Base-by-base conservation (phyloP, 345 rosid species). In the Hibiscus mutabilis region DNA sequence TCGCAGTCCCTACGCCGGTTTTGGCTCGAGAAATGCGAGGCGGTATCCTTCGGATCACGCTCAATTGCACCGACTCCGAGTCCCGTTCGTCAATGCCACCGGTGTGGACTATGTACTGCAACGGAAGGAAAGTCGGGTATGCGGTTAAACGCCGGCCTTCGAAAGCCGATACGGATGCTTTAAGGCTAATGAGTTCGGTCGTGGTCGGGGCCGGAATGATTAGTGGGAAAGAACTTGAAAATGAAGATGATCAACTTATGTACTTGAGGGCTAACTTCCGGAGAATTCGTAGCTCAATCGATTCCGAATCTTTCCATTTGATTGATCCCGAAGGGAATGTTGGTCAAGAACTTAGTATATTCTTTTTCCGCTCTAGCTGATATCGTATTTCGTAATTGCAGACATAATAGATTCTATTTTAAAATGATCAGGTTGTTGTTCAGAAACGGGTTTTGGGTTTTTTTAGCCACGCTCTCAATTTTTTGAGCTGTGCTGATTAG, bases 291-390 rank as follows among this genome's bases (percentile, higher is more conserved):
- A 87, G 89, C 4, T 83, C 89, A 0, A 58, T 79, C 4, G 71
- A 84, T 65, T 84, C 91, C 22, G 88, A 87, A 77, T 83, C 97
- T 67, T 91, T 87, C 51, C 94, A 87, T 77, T 74, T 91, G 84
- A 83, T 88, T 68, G 94, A 88, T 67, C 97, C 92, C 0, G 84
- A 87, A 25, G 89, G 89, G 18, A 82, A 79, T 56, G 82, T 86
- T 3, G 92, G 92, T 19, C 94, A 91, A 78, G 94, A 91, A 78
- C 88, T 91, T 51, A 87, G 97, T 74, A 78, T 89, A 69, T 87
- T 84, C 81, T 74, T 91, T 67, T 79, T 82, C 22, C 79, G 88
- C 14, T 86, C 82, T 25, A 66, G 29, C 2, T 78, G 68, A 78
- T 2, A 10, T 24, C 47, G 49, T 2, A 16, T 44, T 7, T 37